A percentile compares a stretch with the other conserved stretches of the same genome.
Conservation (phyloP, 1,284 basidiomycete genomes). For the Fomitopsis schrenkii region DNA sequence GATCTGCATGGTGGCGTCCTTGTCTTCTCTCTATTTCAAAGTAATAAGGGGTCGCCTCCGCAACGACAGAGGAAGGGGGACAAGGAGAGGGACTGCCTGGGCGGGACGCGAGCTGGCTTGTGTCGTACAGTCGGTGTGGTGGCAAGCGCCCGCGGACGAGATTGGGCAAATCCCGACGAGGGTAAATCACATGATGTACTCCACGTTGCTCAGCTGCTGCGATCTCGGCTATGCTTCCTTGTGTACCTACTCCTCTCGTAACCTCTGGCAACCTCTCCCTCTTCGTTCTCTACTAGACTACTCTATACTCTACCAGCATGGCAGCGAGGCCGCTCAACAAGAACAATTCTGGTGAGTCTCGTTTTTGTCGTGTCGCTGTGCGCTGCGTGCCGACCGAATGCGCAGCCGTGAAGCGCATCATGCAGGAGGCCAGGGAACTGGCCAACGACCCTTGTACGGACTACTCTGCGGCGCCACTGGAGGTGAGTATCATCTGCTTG, state of each 20-base stretch:
- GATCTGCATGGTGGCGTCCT: slow-evolving; percentile 53
- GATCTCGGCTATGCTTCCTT: not conserved
- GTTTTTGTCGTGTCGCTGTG: no score
- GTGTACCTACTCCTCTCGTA: not conserved
- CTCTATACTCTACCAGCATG: slow-evolving; percentile 1
- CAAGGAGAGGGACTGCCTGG: not conserved
- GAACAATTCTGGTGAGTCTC: slow-evolving; percentile 72
- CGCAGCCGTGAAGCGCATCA: slow-evolving; percentile 86
- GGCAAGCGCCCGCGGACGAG: not conserved
- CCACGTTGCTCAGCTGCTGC: slow-evolving; percentile 14
- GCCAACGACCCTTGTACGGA: slow-evolving; percentile 78
- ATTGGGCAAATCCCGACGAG: slow-evolving; percentile 8
- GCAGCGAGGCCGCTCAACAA: slow-evolving; percentile 52
- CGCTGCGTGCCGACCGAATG: not conserved
- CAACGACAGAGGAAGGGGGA: no score
- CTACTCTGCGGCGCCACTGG: slow-evolving; percentile 83
- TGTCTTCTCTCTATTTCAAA: not conserved
- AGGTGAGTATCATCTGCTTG: slow-evolving; percentile 47
- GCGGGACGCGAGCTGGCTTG: not conserved
- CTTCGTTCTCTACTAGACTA: slow-evolving; percentile 1
- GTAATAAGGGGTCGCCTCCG: not conserved
- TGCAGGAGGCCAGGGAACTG: slow-evolving; percentile 92
- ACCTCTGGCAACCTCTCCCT: not conserved
- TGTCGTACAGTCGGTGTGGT: not conserved
- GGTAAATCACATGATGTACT: slow-evolving; percentile 15